phyloP scores from a whole-genome alignment of 2,329 filamentous ascomycete species.

The Curvularia verruculosa region DNA sequence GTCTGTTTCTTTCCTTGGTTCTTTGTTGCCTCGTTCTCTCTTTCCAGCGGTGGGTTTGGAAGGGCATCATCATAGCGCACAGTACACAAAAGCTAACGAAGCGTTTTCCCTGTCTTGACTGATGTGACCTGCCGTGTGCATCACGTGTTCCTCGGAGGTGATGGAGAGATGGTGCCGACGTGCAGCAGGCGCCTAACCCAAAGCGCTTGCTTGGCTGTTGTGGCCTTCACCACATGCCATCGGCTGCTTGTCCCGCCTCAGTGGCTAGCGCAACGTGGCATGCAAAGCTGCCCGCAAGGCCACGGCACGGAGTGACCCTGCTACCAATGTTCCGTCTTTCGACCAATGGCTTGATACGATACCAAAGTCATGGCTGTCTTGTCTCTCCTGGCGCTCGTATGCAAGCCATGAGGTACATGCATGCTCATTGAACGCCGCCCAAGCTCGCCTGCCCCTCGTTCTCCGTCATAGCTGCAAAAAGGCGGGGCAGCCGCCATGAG shows the following conservation, averaged over 20 bases:
- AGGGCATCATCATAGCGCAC: conserved; percentile 7
- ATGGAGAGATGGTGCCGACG: background rate
- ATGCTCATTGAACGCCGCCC: conserved; percentile 18
- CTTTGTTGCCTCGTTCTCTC: background rate
- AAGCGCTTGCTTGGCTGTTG: background rate
- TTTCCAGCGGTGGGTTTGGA: conserved; percentile 6
- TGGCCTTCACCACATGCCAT: conserved; percentile 12
- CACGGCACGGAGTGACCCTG: background rate
- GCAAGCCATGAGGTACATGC: conserved; percentile 23
- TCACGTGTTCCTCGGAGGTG: no score
- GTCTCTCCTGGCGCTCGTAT: conserved; percentile 14
- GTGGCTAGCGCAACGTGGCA: conserved; percentile 17
- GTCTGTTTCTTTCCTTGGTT: background rate
- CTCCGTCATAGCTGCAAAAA: conserved; percentile 29
- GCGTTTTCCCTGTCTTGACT: conserved; percentile 25
- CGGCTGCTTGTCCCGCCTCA: conserved; percentile 11
- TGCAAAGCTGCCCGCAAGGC: background rate
- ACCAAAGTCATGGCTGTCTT: conserved; percentile 3
- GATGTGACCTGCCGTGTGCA: no score
- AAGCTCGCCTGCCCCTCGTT: conserved; percentile 24
- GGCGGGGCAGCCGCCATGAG: conserved; percentile 20
- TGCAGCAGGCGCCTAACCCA: background rate
- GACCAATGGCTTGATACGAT: conserved; percentile 8
- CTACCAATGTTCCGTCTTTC: conserved; percentile 8
- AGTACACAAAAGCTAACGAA: conserved; percentile 42